These are phyloP conservation scores for Cyanodermella asteris DNA, from an alignment of 2,329 filamentous ascomycete species.

Conservation along the genomic window DNA sequence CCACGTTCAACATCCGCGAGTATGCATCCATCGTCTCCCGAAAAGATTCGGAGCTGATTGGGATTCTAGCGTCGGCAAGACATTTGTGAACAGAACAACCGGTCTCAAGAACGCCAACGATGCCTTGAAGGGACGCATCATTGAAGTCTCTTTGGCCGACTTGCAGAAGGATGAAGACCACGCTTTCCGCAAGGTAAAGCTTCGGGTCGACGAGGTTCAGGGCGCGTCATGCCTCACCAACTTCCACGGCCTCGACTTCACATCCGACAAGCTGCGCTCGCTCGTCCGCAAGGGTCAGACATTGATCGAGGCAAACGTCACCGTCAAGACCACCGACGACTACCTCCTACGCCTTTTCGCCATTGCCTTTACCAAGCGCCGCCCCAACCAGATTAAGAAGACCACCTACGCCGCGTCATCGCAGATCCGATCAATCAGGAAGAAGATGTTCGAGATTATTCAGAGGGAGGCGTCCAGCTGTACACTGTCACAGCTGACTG, in stretches of 20 bases:
- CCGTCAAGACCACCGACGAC: constrained; percentile 99
- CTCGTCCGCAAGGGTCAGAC: constrained; percentile 99
- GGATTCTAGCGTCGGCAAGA: constrained; percentile 87
- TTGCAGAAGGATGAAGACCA: constrained; percentile 99
- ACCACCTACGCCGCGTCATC: constrained; percentile 95
- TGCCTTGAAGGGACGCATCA: constrained; percentile 91
- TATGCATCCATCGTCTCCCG: constrained; percentile 9
- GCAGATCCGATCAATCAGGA: constrained; percentile 92
- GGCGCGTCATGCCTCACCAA: constrained; percentile 99
- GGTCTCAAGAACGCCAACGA: constrained; percentile 99
- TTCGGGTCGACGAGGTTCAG: constrained; percentile 95
- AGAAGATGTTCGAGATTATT: constrained; percentile 99
- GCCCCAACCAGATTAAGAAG: constrained; percentile 99
- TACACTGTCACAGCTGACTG: constrained; percentile 87
- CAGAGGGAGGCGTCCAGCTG: constrained; percentile 83
- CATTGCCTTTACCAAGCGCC: constrained; percentile 98
- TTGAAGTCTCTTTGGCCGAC: constrained; percentile 97
- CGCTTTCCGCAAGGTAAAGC: constrained; percentile 98
- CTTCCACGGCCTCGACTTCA: constrained; percentile 99
- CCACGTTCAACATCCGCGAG: constrained; percentile 45
- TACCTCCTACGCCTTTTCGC: constrained; percentile 98
- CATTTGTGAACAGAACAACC: constrained; percentile 95
- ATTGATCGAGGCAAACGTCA: constrained; percentile 97
- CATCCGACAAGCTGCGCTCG: constrained; percentile 97
- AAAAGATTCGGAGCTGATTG: constrained; percentile 13